Conservation (phyloP, 768 basidiomycete species). For the Trametes maxima region DNA sequence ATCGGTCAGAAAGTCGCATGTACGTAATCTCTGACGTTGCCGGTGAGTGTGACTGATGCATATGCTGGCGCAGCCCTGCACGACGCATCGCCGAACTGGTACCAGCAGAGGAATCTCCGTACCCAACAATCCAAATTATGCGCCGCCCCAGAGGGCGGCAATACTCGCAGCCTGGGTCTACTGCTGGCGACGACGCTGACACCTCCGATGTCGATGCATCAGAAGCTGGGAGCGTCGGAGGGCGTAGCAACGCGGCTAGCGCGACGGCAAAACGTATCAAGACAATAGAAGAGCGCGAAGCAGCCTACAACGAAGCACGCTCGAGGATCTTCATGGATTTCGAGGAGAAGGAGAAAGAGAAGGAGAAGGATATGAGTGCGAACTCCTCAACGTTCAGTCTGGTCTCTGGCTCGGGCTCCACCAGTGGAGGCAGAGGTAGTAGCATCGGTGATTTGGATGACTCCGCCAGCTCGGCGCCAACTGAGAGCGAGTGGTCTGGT, state of each 20-base stretch:
- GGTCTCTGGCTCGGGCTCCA: slow-evolving; percentile 67
- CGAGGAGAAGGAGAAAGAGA: slow-evolving; percentile 59
- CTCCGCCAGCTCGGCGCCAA: slow-evolving; percentile 67
- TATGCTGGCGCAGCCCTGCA: slow-evolving; percentile 52
- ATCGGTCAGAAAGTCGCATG: slow-evolving; percentile 73
- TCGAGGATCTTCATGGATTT: slow-evolving; percentile 86
- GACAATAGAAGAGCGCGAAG: slow-evolving; percentile 85
- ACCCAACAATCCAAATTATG: slow-evolving; percentile 91
- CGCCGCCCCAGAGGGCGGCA: slow-evolving; percentile 62
- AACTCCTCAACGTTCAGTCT: slow-evolving; percentile 77
- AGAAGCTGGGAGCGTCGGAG: slow-evolving; percentile 78
- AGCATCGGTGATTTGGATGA: slow-evolving; percentile 71
- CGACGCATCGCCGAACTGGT: slow-evolving; percentile 77
- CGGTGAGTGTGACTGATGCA: slow-evolving; percentile 12
- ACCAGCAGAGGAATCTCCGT: slow-evolving; percentile 66
- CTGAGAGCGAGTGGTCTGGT: slow-evolving; percentile 82
- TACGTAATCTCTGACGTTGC: slow-evolving; percentile 42
- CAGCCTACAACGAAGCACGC: slow-evolving; percentile 87
- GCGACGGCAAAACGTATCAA: slow-evolving; percentile 63
- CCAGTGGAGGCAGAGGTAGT: slow-evolving; percentile 54
- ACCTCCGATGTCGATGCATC: slow-evolving; percentile 80
- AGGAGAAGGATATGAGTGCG: slow-evolving; percentile 71
- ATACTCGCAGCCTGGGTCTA: slow-evolving; percentile 72
- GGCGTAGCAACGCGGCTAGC: slow-evolving; percentile 63
- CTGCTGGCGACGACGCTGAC: slow-evolving; percentile 75